Percentiles rank a stretch among this genome's conserved stretches.
These are phyloP conservation scores for Umbelopsis sp. DNA, from an alignment of 192 early-diverging fungal species.

Conservation along the genomic window DNA sequence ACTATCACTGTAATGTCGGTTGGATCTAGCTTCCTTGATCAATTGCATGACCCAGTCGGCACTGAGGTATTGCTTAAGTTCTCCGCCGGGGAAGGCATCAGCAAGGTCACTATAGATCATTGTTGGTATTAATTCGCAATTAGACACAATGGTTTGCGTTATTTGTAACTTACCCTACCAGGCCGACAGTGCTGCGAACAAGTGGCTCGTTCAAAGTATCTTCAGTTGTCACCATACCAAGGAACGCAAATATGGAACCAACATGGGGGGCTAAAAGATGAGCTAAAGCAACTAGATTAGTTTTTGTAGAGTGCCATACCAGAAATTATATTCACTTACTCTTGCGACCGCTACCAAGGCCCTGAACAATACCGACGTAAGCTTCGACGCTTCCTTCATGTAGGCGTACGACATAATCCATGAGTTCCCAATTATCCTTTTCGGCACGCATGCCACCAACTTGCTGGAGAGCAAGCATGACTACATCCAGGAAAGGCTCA, in stretches of 20 bases:
- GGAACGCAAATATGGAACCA: constrained; percentile 79
- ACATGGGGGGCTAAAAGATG: constrained; percentile 64
- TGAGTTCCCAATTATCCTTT: constrained; percentile 70
- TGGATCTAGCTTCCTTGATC: constrained; percentile 78
- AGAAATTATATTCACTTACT: constrained; percentile 41
- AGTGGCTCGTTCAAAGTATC: constrained; percentile 66
- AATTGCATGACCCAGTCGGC: constrained; percentile 78
- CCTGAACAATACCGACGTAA: constrained; percentile 95
- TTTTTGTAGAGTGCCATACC: not conserved
- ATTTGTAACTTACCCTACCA: constrained; percentile 50
- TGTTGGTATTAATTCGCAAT: not conserved
- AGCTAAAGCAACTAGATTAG: constrained; percentile 45
- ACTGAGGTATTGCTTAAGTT: constrained; percentile 66
- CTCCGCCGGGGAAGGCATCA: constrained; percentile 79
- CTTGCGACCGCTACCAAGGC: constrained; percentile 78
- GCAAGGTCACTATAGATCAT: constrained; percentile 79
- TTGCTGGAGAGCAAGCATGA: constrained; percentile 87
- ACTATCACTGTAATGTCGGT: constrained; percentile 46
- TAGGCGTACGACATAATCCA: constrained; percentile 85
- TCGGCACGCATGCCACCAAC: constrained; percentile 72
- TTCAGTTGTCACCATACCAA: constrained; percentile 67
- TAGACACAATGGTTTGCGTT: not conserved
- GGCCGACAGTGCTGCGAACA: constrained; percentile 79
- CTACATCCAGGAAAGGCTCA: constrained; percentile 76
- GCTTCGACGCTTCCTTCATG: constrained; percentile 93